Conservation (phyloP, 225 moss, liverwort and hornwort genomes). For the Takakia lepidozioides region DNA sequence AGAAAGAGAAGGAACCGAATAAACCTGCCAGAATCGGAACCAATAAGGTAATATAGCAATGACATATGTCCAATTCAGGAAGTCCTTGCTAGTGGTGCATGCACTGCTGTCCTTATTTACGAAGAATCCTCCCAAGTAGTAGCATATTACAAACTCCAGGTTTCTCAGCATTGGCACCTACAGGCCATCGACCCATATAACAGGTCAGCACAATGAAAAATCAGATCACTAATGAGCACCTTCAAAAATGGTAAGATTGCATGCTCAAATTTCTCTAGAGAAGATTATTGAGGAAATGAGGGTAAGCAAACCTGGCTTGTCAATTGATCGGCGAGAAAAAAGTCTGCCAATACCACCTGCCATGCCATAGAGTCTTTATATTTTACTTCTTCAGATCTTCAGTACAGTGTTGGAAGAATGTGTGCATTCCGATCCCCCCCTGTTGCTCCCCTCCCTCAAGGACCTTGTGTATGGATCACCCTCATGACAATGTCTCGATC, state of each 20-base stretch:
- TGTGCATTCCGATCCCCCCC: too few species aligned
- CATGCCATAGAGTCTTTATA: too few species aligned
- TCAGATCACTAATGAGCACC: too few species aligned
- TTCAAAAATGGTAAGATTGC: too few species aligned
- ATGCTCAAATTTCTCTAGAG: too few species aligned
- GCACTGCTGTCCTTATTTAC: constrained; percentile 32
- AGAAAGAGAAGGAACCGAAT: neutral
- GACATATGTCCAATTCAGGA: constrained; percentile 34
- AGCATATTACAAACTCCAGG: constrained; percentile 64
- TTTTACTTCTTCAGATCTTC: too few species aligned
- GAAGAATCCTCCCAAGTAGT: constrained; percentile 51
- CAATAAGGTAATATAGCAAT: constrained; percentile 76
- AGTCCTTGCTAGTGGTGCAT: constrained; percentile 41
- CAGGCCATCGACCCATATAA: too few species aligned
- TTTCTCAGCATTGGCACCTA: constrained; percentile 55
- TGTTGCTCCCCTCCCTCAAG: neutral
- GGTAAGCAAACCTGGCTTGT: constrained; percentile 55
- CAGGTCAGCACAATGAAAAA: too few species aligned
- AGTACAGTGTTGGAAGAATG: too few species aligned
- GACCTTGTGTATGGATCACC: neutral
- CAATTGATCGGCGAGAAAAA: constrained; percentile 80
- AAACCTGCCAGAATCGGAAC: constrained; percentile 85
- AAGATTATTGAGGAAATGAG: too few species aligned
- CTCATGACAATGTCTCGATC: too few species aligned
- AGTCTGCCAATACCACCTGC: constrained; percentile 73